Base-by-base conservation (phyloP, 2,329 filamentous ascomycete genomes). In the Cladosporium austrohemisphaericum region DNA sequence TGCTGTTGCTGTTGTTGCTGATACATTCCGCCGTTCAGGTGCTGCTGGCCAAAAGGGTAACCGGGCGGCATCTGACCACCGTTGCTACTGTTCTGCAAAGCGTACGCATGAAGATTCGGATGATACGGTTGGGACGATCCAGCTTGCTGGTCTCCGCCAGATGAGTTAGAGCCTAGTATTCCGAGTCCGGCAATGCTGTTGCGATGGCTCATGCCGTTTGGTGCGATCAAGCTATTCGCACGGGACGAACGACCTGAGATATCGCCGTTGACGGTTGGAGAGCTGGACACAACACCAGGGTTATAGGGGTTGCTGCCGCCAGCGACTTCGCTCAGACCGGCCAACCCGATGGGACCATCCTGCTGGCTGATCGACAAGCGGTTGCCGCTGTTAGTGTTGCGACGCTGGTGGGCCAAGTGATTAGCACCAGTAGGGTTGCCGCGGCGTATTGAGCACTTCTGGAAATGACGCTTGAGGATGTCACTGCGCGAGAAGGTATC, bases 401-500 rank as follows among this genome's bases (percentile, higher is more conserved):
- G 62, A 26, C 64, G 63, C 53, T 67, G 65, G 41, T 96, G 90
- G 60, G 91, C 94, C 70, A 98, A 72, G 74, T 98, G 93, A 65
- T 88, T 95, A 55, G 89, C 89, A 60, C 91, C 91, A 13, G 90
- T 95, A 48, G 93, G 92, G 72, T 97, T 97, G 51, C 93, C 93
- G 66, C 93, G 85, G 63, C 93, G 85, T 57, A 96, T 89, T 31
- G 93, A 96, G 75, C 93, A 98, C 76, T 98, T 98, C 71, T 96
- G 91, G 73, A 97, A 98, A 74, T 98, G 93, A 57, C 93, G 88
- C 78, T 98, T 98, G 63, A 98, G 76, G 58, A 98, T 97, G 67
- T 98, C 93, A 77, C 90, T 95, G 68, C 93, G 85, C 41, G 89
- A 95, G 72, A 98, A 98, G 26, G 91, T 97, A 71, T 97, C 93